Percentiles rank a stretch among this genome's conserved stretches.
Evolutionary conservation across 371 early-diverging fungal genomes (phyloP).

Genomic region (Amoeboaphelidium protococcarum): DNA sequence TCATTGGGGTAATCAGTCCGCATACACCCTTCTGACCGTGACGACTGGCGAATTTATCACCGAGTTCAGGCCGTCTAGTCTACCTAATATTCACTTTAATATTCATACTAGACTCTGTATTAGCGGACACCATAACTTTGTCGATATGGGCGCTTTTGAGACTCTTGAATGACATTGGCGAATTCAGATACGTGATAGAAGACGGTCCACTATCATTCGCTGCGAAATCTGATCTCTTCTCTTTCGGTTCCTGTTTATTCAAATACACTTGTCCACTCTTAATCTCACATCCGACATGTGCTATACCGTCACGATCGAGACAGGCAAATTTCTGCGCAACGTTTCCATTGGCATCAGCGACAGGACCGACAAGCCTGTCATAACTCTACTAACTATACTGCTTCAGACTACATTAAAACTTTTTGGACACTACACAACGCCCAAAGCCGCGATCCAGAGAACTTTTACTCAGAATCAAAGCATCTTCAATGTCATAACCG

Average conservation of each 20-base stretch:
- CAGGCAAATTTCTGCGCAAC: no score
- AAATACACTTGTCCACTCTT: constrained; percentile 37
- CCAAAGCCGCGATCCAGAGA: constrained; percentile 97
- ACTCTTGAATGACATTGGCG: constrained; percentile 38
- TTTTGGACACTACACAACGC: constrained; percentile 83
- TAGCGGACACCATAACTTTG: constrained; percentile 67
- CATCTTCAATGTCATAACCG: constrained; percentile 99
- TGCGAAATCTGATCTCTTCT: constrained; percentile 30
- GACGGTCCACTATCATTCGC: constrained; percentile 6
- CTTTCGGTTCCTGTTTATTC: constrained; percentile 67
- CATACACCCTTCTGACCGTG: constrained; percentile 99
- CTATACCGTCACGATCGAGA: constrained; percentile 68
- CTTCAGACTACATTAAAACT: constrained; percentile 18
- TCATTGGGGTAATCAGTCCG: constrained; percentile 86
- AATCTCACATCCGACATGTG: constrained; percentile 57
- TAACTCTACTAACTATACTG: constrained; percentile 25
- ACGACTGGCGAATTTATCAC: constrained; percentile 98
- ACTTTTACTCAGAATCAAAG: constrained; percentile 92
- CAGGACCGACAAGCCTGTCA: constrained; percentile 61
- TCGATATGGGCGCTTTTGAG: constrained; percentile 6
- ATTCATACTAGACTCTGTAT: constrained; percentile 71
- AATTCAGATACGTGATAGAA: constrained; percentile 32
- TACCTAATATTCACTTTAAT: constrained; percentile 90
- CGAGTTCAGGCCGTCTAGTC: constrained; percentile 92
- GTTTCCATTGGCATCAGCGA: constrained; percentile 13